These are phyloP conservation scores for Colletotrichum australisinense DNA, from an alignment of 2,329 filamentous ascomycete species.

Conservation along the genomic window DNA sequence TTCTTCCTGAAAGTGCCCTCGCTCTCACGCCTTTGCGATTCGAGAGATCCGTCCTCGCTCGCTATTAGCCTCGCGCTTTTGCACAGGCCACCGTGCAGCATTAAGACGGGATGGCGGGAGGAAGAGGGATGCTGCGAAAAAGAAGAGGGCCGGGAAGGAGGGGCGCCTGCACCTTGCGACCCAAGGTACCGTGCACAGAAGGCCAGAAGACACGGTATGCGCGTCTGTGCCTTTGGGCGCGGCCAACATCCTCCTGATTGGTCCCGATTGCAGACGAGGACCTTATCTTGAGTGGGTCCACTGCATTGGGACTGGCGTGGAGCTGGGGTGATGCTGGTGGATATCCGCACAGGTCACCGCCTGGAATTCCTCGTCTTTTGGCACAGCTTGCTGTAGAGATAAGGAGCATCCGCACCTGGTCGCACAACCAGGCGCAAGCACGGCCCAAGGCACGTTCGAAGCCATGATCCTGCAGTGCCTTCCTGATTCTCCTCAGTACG, in stretches of 20 bases:
- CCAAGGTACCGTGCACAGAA: not conserved
- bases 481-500: not conserved
- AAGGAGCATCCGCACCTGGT: conserved; percentile 27
- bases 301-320: not conserved
- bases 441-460: not conserved
- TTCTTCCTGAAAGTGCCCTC: not conserved
- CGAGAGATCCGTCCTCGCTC: not conserved
- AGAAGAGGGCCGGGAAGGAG: not conserved
- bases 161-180: not conserved
- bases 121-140: not conserved
- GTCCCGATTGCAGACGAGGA: not conserved
- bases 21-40: not conserved
- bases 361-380: not conserved
- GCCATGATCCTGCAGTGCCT: not conserved
- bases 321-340: conserved; percentile 14
- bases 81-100: not conserved
- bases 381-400: not conserved
- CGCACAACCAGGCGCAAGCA: not conserved
- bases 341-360: conserved; percentile 26
- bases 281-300: not conserved
- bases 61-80: not conserved
- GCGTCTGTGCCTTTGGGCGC: not conserved
- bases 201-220: not conserved
- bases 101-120: conserved; percentile 7
- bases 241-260: conserved; percentile 9